Conservation (phyloP, 495 filamentous ascomycete genomes). For the Neurospora terricola region DNA sequence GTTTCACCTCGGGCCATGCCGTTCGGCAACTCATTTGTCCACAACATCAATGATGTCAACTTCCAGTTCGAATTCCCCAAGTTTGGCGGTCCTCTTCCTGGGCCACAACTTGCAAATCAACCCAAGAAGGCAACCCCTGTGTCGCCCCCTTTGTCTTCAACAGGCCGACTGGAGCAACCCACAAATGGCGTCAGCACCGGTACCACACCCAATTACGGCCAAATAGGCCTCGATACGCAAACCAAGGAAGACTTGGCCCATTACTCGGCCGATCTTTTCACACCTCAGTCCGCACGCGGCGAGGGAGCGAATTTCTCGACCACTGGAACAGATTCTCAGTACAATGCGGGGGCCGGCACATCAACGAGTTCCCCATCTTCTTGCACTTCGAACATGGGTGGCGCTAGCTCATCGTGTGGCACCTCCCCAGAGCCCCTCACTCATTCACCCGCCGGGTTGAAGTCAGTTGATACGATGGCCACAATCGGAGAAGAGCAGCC, state of each 20-base stretch:
- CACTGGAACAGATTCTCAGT: conserved; percentile 50
- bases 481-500: conserved; percentile 48
- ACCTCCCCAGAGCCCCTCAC: conserved; percentile 46
- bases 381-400: conserved; percentile 43
- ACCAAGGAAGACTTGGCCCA: conserved; percentile 27
- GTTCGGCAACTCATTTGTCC: conserved; percentile 40
- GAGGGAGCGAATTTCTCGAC: conserved; percentile 36
- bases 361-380: conserved; percentile 54
- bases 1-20: conserved; percentile 11
- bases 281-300: conserved; percentile 21
- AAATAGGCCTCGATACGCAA: conserved; percentile 15
- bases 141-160: conserved; percentile 9
- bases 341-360: conserved; percentile 24
- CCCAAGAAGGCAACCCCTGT: conserved; percentile 20
- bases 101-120: conserved; percentile 43
- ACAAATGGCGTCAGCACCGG: conserved; percentile 19
- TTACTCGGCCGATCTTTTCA: conserved; percentile 23
- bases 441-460: conserved; percentile 45
- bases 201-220: conserved; percentile 16
- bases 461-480: conserved; percentile 47
- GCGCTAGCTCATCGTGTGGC: conserved; percentile 67
- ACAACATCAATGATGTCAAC: conserved; percentile 58
- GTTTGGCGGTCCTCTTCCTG: conserved; percentile 63
- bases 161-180: conserved; percentile 22
- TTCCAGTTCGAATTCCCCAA: conserved; percentile 91